These are phyloP conservation scores for Xylariaceae sp. DNA, from an alignment of 2,329 filamentous ascomycete genomes.

Conservation along the genomic window DNA sequence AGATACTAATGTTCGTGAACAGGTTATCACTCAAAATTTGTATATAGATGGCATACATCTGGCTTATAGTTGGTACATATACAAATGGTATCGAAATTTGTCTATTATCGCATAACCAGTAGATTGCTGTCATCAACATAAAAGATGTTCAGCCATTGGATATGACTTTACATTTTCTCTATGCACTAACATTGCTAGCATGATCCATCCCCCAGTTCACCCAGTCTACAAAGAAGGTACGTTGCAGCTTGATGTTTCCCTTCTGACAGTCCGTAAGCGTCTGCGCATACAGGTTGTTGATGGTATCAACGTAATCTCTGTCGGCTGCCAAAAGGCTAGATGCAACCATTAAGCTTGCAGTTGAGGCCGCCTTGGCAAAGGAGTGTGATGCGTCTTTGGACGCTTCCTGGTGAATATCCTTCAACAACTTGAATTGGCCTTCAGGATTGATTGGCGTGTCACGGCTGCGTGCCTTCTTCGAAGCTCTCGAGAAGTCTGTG, in stretches of 20 bases:
- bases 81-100: too few relatives aligned
- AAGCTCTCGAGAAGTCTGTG: conserved; percentile 63
- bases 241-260: conserved; percentile 57
- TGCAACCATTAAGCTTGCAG: conserved; percentile 63
- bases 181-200: conserved; percentile 26
- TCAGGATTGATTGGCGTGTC: conserved; percentile 39
- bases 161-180: background rate
- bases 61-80: too few relatives aligned
- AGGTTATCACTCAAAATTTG: too few relatives aligned
- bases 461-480: conserved; percentile 53
- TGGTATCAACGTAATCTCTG: conserved; percentile 47
- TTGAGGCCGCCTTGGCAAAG: conserved; percentile 72
- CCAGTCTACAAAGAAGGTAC: conserved; percentile 67
- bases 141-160: too few relatives aligned
- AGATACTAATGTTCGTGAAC: too few relatives aligned
- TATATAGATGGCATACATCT: too few relatives aligned
- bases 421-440: conserved; percentile 54
- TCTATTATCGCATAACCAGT: too few relatives aligned
- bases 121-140: too few relatives aligned
- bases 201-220: conserved; percentile 65
- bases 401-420: conserved; percentile 65
- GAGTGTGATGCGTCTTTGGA: conserved; percentile 60
- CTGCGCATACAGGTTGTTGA: conserved; percentile 61
- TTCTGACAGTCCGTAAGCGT: conserved; percentile 58
- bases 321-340: conserved; percentile 56